Evolutionary conservation across 179 eudicot genomes (phyloP).

Genomic region (Spergularia azorica): DNA sequence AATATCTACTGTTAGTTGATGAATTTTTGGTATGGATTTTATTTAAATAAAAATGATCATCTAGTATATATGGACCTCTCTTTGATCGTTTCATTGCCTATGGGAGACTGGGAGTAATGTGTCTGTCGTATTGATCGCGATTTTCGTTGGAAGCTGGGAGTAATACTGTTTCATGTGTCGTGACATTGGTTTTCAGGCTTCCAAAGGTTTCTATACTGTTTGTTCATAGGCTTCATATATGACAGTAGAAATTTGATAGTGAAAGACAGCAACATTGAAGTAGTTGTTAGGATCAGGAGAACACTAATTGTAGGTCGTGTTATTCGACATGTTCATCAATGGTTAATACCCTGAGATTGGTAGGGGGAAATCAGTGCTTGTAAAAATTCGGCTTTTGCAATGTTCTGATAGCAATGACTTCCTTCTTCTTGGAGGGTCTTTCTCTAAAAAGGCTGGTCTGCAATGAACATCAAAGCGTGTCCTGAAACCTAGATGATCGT

Average conservation of each 20-base stretch:
- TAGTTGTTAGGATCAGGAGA: too few relatives aligned
- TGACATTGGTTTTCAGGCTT: neutral
- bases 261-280: neutral
- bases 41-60: neutral
- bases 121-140: neutral
- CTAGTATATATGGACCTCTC: neutral
- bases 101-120: neutral
- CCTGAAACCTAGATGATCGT: conserved; percentile 2
- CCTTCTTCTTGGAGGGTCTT: neutral
- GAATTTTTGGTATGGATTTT: too few relatives aligned
- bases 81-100: neutral
- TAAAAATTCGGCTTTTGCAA: neutral
- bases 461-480: neutral
- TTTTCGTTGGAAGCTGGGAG: neutral
- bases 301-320: too few relatives aligned
- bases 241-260: neutral
- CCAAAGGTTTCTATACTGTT: too few relatives aligned
- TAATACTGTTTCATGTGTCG: too few relatives aligned
- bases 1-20: neutral
- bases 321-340: too few relatives aligned
- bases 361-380: neutral
- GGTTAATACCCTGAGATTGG: neutral
- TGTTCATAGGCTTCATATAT: too few relatives aligned
- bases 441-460: neutral
- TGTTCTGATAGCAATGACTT: neutral